Percentiles rank a stretch among this genome's conserved stretches.
phyloP scores from a whole-genome alignment of 2,329 filamentous ascomycete genomes.

The Kalaharituber pfeilii region DNA sequence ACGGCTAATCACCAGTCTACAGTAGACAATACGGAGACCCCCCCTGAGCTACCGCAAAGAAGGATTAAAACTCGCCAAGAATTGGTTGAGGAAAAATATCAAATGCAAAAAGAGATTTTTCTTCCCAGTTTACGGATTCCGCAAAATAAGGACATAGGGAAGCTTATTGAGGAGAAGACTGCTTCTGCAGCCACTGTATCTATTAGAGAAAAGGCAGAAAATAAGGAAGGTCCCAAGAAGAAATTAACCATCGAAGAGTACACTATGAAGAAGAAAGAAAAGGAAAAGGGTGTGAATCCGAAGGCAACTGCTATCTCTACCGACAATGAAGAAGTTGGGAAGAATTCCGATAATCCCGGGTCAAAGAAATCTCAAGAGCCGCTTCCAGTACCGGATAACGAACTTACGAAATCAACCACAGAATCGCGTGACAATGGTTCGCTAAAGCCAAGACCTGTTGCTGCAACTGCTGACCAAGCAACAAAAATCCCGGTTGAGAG shows the following conservation, averaged over 20 bases:
- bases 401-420: no score
- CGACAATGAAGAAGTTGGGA: not conserved
- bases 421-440: no score
- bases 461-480: not conserved
- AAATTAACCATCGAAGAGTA: not conserved
- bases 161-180: not conserved
- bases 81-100: slow-evolving; percentile 13
- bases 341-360: not conserved
- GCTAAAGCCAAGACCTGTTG: not conserved
- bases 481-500: not conserved
- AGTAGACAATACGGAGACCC: no score
- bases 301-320: not conserved
- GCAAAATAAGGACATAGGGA: not conserved
- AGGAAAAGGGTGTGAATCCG: not conserved
- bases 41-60: slow-evolving; percentile 1
- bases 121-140: not conserved
- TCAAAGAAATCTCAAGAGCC: not conserved
- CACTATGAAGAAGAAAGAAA: not conserved
- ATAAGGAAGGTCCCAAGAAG: not conserved
- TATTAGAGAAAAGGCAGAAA: not conserved
- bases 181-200: not conserved
- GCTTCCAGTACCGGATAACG: not conserved
- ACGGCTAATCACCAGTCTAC: no score
- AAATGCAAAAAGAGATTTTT: slow-evolving; percentile 7
- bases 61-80: slow-evolving; percentile 11